Evolutionary conservation across 2,329 filamentous ascomycete species (phyloP), one percentile per base, ranked within the genome.

Genomic region (Ophiostoma ulmi): DNA sequence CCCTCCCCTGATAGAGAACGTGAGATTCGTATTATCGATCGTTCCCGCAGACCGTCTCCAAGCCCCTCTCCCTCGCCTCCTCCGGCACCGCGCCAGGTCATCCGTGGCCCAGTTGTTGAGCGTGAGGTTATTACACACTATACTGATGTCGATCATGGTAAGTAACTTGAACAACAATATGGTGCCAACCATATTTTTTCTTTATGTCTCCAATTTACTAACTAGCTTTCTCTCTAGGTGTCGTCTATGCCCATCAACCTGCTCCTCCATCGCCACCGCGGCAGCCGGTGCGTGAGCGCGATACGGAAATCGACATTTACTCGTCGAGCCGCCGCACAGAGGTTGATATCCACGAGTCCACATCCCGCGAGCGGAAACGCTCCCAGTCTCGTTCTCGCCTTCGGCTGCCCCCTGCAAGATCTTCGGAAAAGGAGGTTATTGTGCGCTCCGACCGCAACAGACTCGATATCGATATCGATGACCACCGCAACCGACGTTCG

Each of bases 81-180:
- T 26, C 86, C 67, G 7, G 55, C 70, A 4, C 84, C 85, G 26
- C 86, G 87, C 39, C 85, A 86, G 73, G 84, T 91, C 64, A 89
- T 95, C 75, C 86, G 88, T 61, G 89, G 90, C 26, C 93, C 93
- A 44, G 91, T 90, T 0, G 92, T 97, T 75, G 91, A 94, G 79
- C 88, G 94, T 76, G 92, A 97, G 77, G 89, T 97, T 72, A 94
- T 96, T 74, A 96, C 92, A 0, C 92, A 95, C 80, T 94, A 95
- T 78, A 87, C 90, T 71, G 91, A 94, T 77, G 90, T 96, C 75
- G 91, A 97, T 77, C 92, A 97, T 80, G 93, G 91, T 92, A 83
- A 78, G 88, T 79, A 20, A 48, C 20, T 52, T 69, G n/a, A 8
- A 4, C 3, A 2, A 2, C n/a, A 22, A 20, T 71, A 36, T 44